phyloP scores from a whole-genome alignment of 1,284 basidiomycete genomes.

The Leccinum griseonigrum region DNA sequence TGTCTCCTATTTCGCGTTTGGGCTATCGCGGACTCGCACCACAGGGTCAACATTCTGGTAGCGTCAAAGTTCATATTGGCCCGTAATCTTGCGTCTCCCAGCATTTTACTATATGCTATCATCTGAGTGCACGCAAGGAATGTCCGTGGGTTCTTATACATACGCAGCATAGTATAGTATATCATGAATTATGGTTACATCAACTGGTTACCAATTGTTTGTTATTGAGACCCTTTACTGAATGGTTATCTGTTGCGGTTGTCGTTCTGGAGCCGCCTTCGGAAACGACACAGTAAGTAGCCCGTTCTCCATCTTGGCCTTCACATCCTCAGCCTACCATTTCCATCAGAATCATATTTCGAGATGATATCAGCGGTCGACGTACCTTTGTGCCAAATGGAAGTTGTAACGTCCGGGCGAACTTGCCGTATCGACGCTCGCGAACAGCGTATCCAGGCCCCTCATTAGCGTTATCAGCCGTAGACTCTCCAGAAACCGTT shows the following conservation, averaged over 20 bases:
- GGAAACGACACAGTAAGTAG: background rate
- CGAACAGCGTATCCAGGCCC: constrained; percentile 36
- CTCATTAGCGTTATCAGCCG: constrained; percentile 26
- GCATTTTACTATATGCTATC: too few species aligned
- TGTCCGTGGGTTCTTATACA: background rate
- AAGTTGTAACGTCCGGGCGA: constrained; percentile 2
- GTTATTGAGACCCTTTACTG: background rate
- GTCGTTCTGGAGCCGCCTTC: background rate
- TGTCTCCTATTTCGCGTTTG: too few species aligned
- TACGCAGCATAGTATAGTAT: too few species aligned
- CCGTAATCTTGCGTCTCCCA: too few species aligned
- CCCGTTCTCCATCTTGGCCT: constrained; percentile 12
- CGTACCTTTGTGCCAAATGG: constrained; percentile 10
- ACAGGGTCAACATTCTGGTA: too few species aligned
- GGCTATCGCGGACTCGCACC: too few species aligned
- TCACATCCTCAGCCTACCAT: constrained; percentile 1
- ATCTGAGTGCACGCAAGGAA: background rate
- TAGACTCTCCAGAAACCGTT: constrained; percentile 36
- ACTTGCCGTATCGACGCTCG: constrained; percentile 29
- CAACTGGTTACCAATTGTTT: background rate
- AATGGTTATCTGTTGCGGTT: constrained; percentile 3
- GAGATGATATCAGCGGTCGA: background rate
- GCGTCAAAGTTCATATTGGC: too few species aligned
- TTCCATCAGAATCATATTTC: background rate
- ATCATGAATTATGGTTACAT: background rate